phyloP scores from a whole-genome alignment of 1,284 basidiomycete genomes.

The Trichosporon faecale region DNA sequence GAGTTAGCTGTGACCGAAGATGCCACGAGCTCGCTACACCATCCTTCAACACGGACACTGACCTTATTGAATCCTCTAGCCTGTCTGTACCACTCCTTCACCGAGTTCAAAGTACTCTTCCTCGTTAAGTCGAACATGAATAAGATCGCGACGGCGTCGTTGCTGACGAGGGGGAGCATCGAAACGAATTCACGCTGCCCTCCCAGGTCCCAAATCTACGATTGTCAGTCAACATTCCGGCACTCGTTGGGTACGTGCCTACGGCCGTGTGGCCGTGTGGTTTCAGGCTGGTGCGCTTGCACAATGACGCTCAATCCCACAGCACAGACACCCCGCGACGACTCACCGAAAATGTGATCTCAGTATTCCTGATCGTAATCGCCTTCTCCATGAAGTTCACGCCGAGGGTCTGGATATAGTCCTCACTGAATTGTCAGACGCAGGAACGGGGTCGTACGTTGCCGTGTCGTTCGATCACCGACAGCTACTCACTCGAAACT shows the following conservation, averaged over 20 bases:
- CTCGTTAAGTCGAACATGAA: conserved; percentile 99
- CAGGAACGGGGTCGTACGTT: background rate
- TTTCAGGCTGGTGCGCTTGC: background rate
- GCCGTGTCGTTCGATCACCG: background rate
- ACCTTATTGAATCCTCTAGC: conserved; percentile 98
- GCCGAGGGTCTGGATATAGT: conserved; percentile 98
- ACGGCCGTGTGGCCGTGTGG: background rate
- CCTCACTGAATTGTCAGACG: conserved; percentile 60
- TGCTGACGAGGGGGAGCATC: conserved; percentile 96
- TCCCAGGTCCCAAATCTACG: conserved; percentile 90
- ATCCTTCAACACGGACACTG: conserved; percentile 32
- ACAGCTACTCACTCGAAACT: conserved; percentile 65
- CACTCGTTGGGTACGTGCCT: background rate
- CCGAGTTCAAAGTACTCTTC: conserved; percentile 93
- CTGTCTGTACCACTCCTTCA: conserved; percentile 99
- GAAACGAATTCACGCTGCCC: conserved; percentile 98
- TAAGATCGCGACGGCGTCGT: conserved; percentile 95
- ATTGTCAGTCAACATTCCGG: conserved; percentile 9
- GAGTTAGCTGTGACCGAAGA: background rate
- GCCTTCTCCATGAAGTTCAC: conserved; percentile 99
- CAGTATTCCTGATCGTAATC: conserved; percentile 92
- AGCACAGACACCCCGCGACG: background rate
- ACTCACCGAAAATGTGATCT: conserved; percentile 84
- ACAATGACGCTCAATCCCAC: background rate
- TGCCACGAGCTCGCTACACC: too few species aligned